Evolutionary conservation across 1,284 basidiomycete species (phyloP), one percentile per base, ranked within the genome.

Genomic region (Schizophyllum amplum): DNA sequence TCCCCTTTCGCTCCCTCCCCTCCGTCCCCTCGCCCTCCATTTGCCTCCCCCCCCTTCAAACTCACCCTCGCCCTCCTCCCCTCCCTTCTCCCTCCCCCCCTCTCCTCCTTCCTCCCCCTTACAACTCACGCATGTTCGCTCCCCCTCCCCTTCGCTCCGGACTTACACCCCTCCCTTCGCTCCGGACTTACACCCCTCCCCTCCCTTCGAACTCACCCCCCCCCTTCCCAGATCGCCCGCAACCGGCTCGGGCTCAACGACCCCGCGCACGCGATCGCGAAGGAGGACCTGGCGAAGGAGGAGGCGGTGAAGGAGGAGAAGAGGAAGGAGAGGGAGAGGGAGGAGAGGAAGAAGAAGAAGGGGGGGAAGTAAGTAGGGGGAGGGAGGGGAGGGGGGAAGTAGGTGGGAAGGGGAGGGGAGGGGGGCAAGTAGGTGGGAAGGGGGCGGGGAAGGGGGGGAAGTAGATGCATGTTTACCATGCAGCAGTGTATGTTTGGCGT

Each of bases 221-320:
- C 15, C 50, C 49, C 50, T 50, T 13, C 49, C 24, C 52, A 92
- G 88, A 97, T 99, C 67, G 84, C 93, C 21, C 85, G 96, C 59
- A 98, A 98, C 77, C 80, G 88, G 57, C 79, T 94, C 1, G 95
- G 94, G 1, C 79, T 98, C 60, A 99, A 99, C 73, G 92, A 97
- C 71, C 74, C 74, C 58, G 86, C 92, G n/a, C 91, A 94, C 73
- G 82, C 90, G 66, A 68, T 86, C 56, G 92, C 90, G n/a, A 86
- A 87, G 65, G 81, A 69, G 46, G 86, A 90, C 53, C 82, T 78
- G 1, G 79, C 74, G 57, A 85, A 85, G 71, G 84, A 87, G 62
- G 75, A 75, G 56, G 66, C 68, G 22, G 76, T 79, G 68, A 80
- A 75, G 62, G 76, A 77, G 64, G 77, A 74, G 60, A 77, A 77